These are phyloP conservation scores for Fusarium anthophilum DNA, from an alignment of 2,329 filamentous ascomycete species.

Conservation along the genomic window DNA sequence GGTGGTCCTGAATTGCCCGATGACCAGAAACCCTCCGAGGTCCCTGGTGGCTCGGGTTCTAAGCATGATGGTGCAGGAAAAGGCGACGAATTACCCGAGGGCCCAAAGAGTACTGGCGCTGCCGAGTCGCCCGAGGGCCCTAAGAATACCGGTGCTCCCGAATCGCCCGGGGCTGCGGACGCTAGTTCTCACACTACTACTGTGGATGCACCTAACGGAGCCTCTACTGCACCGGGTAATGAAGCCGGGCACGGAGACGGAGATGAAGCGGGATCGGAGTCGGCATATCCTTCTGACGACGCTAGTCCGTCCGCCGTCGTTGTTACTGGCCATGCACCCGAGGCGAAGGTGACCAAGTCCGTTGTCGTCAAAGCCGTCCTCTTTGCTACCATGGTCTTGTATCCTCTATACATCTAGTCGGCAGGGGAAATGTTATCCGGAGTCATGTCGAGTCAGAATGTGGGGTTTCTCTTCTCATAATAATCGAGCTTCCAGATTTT, in stretches of 20 bases:
- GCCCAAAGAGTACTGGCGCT: neutral
- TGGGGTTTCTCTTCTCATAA: neutral
- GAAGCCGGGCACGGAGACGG: neutral
- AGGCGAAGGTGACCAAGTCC: rapidly evolving
- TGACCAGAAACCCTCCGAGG: neutral
- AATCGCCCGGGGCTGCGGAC: neutral
- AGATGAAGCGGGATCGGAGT: neutral
- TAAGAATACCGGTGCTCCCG: neutral
- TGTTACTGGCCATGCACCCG: neutral
- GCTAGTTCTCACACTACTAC: neutral
- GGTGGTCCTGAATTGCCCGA: neutral
- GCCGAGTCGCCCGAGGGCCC: neutral
- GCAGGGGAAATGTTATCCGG: neutral
- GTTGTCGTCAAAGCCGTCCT: rapidly evolving
- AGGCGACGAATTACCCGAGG: neutral
- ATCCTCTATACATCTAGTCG: neutral
- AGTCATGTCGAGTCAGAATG: neutral
- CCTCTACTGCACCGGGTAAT: neutral
- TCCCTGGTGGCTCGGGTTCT: neutral
- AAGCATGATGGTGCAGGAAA: neutral
- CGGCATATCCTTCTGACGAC: neutral
- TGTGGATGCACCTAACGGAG: neutral
- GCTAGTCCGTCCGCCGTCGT: neutral
- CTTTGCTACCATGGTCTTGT: neutral
- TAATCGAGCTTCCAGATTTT: neutral